phyloP scores from a whole-genome alignment of 2,329 filamentous ascomycete species.

The Diaporthe batatas region DNA sequence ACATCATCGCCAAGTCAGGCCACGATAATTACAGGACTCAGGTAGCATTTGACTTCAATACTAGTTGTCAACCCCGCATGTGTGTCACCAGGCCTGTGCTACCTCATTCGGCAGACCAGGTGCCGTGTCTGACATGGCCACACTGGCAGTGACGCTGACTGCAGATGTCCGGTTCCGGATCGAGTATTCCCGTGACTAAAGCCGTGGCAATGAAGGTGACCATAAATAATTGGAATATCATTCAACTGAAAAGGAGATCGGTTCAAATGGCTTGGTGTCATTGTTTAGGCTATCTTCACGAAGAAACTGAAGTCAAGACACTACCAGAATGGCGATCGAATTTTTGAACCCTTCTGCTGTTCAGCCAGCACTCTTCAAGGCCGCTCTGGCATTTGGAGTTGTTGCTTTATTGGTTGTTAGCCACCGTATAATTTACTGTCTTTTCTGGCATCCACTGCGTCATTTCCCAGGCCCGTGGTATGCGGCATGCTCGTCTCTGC shows the following conservation, averaged over 20 bases:
- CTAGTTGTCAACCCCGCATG: slow-evolving; percentile 4
- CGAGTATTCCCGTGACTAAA: slow-evolving; percentile 1
- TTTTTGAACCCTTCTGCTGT: slow-evolving; percentile 4
- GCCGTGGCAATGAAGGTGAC: no score
- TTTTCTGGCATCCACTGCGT: slow-evolving; percentile 46
- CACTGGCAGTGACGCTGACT: slow-evolving; percentile 9
- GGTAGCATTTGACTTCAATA: neutral
- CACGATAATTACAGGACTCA: neutral
- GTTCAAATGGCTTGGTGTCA: neutral
- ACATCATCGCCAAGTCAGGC: neutral
- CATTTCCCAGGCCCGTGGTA: slow-evolving; percentile 47
- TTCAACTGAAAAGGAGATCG: neutral
- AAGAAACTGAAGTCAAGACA: neutral
- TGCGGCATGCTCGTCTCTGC: slow-evolving; percentile 44
- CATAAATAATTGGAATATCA: neutral
- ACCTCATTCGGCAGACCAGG: slow-evolving; percentile 24
- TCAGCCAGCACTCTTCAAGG: slow-evolving; percentile 14
- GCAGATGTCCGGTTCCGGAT: slow-evolving; percentile 5
- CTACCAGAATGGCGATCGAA: slow-evolving; percentile 8
- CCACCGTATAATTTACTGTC: slow-evolving; percentile 39
- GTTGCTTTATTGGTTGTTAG: slow-evolving; percentile 9
- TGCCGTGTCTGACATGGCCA: slow-evolving; percentile 4
- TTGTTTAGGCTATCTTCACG: neutral
- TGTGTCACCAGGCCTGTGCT: neutral
- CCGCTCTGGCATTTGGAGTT: slow-evolving; percentile 5